Evolutionary conservation across 116 monocot genomes (phyloP), one percentile per base, ranked within the genome.

Genomic region (Trichopus zeylanicus): DNA sequence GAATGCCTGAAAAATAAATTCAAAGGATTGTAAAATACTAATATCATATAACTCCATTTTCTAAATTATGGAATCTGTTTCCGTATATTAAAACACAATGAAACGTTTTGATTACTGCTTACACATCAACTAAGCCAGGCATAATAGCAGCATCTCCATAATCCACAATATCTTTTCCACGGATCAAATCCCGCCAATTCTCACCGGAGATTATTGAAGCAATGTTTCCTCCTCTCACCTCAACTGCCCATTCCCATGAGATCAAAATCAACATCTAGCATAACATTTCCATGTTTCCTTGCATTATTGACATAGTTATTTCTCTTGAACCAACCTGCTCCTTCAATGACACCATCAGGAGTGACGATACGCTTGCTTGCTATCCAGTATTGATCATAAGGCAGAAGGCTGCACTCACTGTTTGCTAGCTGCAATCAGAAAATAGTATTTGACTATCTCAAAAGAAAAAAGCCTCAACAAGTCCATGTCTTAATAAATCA

Each of bases 61-160:
- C n/a, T n/a, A n/a, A n/a, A n/a, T n/a, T n/a, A n/a, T n/a, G n/a
- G n/a, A n/a, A n/a, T n/a, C n/a, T n/a, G 32, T 5, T 33, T 33
- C 32, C 32, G 8, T 5, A 8, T 8, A 5, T 5, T 4, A 33
- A 33, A 8, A 8, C 8, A 33, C 32, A 62, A 46, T 32, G 26
- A 63, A 51, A 31, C 5, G 29, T 30, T 22, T 5, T 31, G 20
- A 32, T 21, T 6, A 63, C n/a, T 28, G 29, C 87, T 69, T 79
- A 97, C 95, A 91, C 84, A 79, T 97, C 95, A 48, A 97, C 65
- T 39, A 97, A 59, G 18, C 95, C 95, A 34, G 95, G 95, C 91
- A 97, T 97, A 38, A 97, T 47, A 59, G 90, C 87, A 38, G 90
- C 86, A 29, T 97, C 73, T 24, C 83, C 87, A 77, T 87, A 97